Base-by-base conservation (phyloP, 495 filamentous ascomycete species). In the Paragyromitra xinjiangensis region DNA sequence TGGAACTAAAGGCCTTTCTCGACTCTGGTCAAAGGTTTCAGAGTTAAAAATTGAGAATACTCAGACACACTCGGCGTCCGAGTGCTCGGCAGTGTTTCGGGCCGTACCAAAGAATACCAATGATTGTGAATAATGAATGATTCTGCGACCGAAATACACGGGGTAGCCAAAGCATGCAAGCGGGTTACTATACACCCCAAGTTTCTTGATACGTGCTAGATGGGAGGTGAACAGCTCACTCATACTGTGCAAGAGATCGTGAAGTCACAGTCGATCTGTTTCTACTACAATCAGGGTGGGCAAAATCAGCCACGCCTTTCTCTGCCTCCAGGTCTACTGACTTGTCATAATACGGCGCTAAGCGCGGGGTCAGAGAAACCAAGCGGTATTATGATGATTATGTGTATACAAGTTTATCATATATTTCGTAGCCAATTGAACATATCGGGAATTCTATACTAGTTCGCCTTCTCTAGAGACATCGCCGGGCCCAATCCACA, bases 221-320 rank as follows among this genome's bases (percentile, higher is more conserved):
- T 64, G 66, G 42, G 19, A 50, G 62, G 55, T 64, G 59, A 65
- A 78, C 77, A 79, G 61, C 77, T 79, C 77, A 79, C 77, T 79
- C 77, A 79, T 79, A 71, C 75, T 66, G 66, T 71, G 75, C 75
- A 62, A 79, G 77, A 72, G 75, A 78, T 79, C 75, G 75, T 79
- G 77, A 73, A 58, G 71, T 69, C 74, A 56, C 58, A 48, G 66
- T 79, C 77, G 77, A 79, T 79, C 77, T 66, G 66, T 78, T 71
- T 79, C 74, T 78, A 72, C 74, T 71, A 79, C 69, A 77, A 73
- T 77, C 74, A 77, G 22, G 56, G 74, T 53, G 59, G 69, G 51
- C 61, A 73, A 55, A 77, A 77, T 73, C 61, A 77, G 69, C 74
- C 74, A 77, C 74, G 74, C 74, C 62, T 59, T 73, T 61, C 39